These are phyloP conservation scores for Maudiozyma serrabonitensis DNA, from an alignment of 805 yeast genomes.

Conservation along the genomic window DNA sequence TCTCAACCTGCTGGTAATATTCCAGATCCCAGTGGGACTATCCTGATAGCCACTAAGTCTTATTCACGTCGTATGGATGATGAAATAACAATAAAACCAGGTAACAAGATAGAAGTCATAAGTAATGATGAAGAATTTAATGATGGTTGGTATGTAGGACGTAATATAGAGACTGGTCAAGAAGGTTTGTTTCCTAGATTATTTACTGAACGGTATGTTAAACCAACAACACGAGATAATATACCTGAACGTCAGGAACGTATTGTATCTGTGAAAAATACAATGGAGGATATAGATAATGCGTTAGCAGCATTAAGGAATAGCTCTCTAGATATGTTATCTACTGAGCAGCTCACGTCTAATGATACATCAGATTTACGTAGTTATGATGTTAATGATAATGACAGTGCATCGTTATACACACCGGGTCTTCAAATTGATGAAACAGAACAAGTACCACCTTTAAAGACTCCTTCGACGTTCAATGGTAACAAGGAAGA, in stretches of 20 bases:
- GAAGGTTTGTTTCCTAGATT: slow-evolving; percentile 88
- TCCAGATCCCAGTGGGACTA: slow-evolving; percentile 5
- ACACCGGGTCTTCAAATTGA: slow-evolving; percentile 2
- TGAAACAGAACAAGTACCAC: not conserved
- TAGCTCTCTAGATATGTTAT: slow-evolving; percentile 17
- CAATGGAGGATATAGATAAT: slow-evolving; percentile 62
- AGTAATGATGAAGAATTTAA: slow-evolving; percentile 88
- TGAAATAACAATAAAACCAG: slow-evolving; percentile 68
- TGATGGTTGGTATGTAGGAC: slow-evolving; percentile 96
- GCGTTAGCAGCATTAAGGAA: slow-evolving; percentile 53
- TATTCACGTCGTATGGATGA: slow-evolving; percentile 82
- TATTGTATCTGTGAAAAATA: slow-evolving; percentile 31
- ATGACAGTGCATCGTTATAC: not conserved
- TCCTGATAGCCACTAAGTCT: slow-evolving; percentile 62
- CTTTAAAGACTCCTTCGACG: not conserved
- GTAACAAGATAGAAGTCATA: slow-evolving; percentile 79
- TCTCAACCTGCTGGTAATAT: not conserved
- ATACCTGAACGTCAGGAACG: not conserved
- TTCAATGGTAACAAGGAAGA: slow-evolving; percentile 8
- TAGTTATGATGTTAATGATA: not conserved
- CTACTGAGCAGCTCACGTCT: not conserved
- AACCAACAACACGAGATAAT: slow-evolving; percentile 22
- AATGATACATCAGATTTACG: not conserved
- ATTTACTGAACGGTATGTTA: slow-evolving; percentile 46
- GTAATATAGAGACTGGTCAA: slow-evolving; percentile 54